Base-by-base conservation (phyloP, 257 asterid genomes). In the Capsicum chinense region DNA sequence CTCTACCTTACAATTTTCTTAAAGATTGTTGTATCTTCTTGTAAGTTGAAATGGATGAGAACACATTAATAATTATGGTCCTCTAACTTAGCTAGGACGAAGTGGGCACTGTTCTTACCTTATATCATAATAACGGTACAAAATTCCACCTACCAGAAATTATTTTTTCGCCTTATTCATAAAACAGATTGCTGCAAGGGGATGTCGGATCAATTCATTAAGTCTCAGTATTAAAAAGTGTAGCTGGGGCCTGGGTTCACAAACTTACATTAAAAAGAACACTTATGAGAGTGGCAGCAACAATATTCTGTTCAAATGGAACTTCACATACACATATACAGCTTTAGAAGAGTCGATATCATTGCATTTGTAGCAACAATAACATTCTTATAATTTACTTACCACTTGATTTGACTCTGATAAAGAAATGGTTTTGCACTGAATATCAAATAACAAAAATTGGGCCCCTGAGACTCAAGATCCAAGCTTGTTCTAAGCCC, bases 1-100 rank as follows among this genome's bases (percentile, higher is more conserved):
- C 42, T 50, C 35, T 71, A 71, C 80, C 56, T 70, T 42, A 71
- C 80, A 19, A 73, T 47, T 73, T 73, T 6, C 42, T 73, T 73
- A 48, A 9, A 42, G 79, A 16, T 69, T 39, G 42, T 8, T 14
- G 19, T 17, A 7, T 10, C 26, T 70, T 15, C 52, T 42, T 39
- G 79, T 17, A 71, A 47, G 58, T 47, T 47, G 80, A 47, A 12
- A 71, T 4, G 37, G 39, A 71, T 47, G 59, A 47, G 19, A 19
- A 48, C 6, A 44, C 57, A 2, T 71, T 9, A n/a, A 69, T 69
- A 69, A n/a, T 71, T 17, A 9, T 71, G 37, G 79, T 70, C 35
- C 79, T 5, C 57, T 71, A 71, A 44, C 2, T 9, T 9, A 69
- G 44, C 57, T 44, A 42, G 16, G 44, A 9, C 2, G 4, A 70